phyloP scores from a whole-genome alignment of 164 flowering plant genomes.

The Macadamia tetraphylla region DNA sequence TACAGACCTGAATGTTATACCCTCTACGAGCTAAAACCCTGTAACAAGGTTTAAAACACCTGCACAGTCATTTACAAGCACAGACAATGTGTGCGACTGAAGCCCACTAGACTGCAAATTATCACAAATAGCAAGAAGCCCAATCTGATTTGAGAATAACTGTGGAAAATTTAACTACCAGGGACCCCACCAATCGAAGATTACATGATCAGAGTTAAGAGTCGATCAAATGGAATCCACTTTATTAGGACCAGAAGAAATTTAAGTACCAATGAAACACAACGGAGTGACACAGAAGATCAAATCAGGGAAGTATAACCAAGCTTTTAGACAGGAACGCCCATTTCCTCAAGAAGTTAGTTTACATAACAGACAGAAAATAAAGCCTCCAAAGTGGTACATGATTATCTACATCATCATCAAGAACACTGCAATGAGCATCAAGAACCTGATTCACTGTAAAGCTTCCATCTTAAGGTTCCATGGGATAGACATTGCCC shows the following conservation, averaged over 20 bases:
- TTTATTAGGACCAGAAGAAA: neutral
- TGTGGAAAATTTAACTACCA: neutral
- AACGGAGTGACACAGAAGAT: neutral
- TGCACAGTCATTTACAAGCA: slow-evolving; percentile 82
- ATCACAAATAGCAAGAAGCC: neutral
- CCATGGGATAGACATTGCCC: slow-evolving; percentile 99
- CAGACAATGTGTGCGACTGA: slow-evolving; percentile 83
- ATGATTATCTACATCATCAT: slow-evolving; percentile 68
- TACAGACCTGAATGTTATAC: slow-evolving; percentile 82
- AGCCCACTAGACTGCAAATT: slow-evolving; percentile 69
- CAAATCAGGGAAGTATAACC: neutral
- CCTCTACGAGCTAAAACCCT: slow-evolving; percentile 89
- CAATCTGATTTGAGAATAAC: slow-evolving; percentile 3
- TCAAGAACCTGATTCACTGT: slow-evolving; percentile 71
- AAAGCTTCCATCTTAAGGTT: slow-evolving; percentile 38
- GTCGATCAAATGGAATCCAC: neutral
- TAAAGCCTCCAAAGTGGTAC: neutral
- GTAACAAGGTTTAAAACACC: slow-evolving; percentile 93
- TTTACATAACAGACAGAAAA: neutral
- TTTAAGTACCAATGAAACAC: neutral
- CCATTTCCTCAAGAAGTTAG: neutral
- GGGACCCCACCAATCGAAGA: neutral
- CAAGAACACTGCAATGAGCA: slow-evolving; percentile 95
- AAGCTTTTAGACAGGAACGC: no score
- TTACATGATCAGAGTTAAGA: neutral